Evolutionary conservation across 2,329 filamentous ascomycete species (phyloP), one percentile per base, ranked within the genome.

Genomic region (Thermothelomyces thermophilus): DNA sequence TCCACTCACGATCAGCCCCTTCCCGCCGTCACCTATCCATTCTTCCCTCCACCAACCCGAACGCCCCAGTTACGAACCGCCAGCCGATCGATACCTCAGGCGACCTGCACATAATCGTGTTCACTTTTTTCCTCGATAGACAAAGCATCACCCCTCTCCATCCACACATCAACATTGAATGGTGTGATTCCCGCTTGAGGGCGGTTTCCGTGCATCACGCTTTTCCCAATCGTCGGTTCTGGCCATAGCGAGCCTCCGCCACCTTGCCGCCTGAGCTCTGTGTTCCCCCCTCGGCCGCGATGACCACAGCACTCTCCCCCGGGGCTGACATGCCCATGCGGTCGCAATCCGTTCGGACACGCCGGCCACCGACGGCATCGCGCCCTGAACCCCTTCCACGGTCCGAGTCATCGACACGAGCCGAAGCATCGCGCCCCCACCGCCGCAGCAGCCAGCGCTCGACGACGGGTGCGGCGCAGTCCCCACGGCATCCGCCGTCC

Each of bases 381-480:
- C 58, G 60, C 19, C 46, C 54, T 30, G 60, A 62, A 6, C 52
- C 57, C 37, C 40, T 56, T 41, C 60, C 56, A 42, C 58, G 61
- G 20, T 57, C 57, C 52, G 63, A 60, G 49, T 62, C 60, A 20
- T 55, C 56, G 4, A 57, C 56, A 13, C 56, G 56, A 54, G 60
- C 58, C 51, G 58, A 60, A 24, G 43, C 58, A 22, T 60, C 58
- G 48, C 58, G 59, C 31, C 55, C 58, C 40, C 55, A 59, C 45
- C 59, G 59, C 40, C 57, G 56, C 36, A 69, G 68, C 65, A 77
- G 75, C 63, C 71, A 73, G 57, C 72, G 74, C 58, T 74, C 74
- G 54, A 63, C 60, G 63, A 59, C 50, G 24, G 24, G 24, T 9
- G 24, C 24, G 13, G 46, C 53, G n/a, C 49, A 53, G 40, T 56